Evolutionary conservation across 1,284 basidiomycete genomes (phyloP), one percentile per base, ranked within the genome.

Genomic region (Ustilago tritici): DNA sequence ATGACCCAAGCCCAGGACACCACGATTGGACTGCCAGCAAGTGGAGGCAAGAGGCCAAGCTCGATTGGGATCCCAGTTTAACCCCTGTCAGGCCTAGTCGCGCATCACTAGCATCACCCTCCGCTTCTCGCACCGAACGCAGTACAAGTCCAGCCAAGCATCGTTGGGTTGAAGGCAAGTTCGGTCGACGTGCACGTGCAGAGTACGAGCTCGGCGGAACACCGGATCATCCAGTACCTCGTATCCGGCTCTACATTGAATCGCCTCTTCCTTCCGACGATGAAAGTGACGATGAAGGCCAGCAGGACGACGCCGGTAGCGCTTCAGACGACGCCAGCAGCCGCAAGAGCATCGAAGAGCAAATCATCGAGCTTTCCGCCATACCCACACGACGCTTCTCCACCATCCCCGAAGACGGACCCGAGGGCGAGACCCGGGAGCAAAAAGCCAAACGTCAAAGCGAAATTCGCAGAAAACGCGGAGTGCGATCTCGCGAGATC

Each of bases 151-250:
- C 71, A 17, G 67, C 67, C 2, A 66, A 69, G 61, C 65, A 69
- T 36, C 65, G 82, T 43, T 79, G 86, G 84, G 72, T 83, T 32
- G 60, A 86, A 73, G 76, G 83, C 55, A 75, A 81, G 57, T 60
- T 74, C 15, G 85, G 83, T 19, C 61, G 87, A 23, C 65, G 85
- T 17, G 87, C 85, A 9, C 74, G 83, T 53, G 87, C 87, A 3
- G 86, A 86, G 54, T 87, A 87, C 68, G 85, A 88, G 67, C 76
- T 88, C 0, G 85, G 81, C 19, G 87, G 87, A 0, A 87, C 85
- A 0, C 75, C 80, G 4, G 85, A 84, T 28, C 71, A 85, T 32
- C 87, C 87, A 0, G 70, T 83, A 31, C 87, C 87, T 8, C 81
- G 86, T 19, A 87, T 87, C 56, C 82, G 83, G 34, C 82, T 87